Base-by-base conservation (phyloP, 495 filamentous ascomycete genomes). In the Penicillium angulare region DNA sequence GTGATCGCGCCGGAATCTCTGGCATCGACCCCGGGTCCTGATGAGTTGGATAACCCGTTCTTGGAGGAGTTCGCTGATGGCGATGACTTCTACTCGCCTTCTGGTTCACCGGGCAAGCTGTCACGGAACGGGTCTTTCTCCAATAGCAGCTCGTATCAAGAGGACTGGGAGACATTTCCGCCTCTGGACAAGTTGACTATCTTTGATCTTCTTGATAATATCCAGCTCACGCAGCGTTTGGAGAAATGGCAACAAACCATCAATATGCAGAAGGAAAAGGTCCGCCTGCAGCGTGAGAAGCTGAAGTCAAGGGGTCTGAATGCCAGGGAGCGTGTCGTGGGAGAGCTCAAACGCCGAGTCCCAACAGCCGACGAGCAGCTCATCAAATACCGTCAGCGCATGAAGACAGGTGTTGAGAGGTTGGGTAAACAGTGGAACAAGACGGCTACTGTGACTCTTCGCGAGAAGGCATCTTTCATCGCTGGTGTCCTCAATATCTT, bases 391-490 rank as follows among this genome's bases (percentile, higher is more conserved):
- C 78, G 85, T 55, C 86, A 85, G 61, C 86, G 89, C 20, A 93
- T 97, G 87, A 85, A 85, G 49, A 72, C 80, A 23, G 87, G 83
- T 29, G 89, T 98, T n/a, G 93, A 97, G 50, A 84, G 89, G 53
- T 74, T 98, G 17, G 85, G 86, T 32, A 82, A 79, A 40, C 84
- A 82, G 61, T 98, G 93, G 93, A 91, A 86, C 66, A 86, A 95
- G 65, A 86, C 88, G 29, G 90, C 88, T 55, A 83, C 82, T 5
- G 89, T 97, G 53, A 96, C 92, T 0, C 65, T 88, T 26, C 85
- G 92, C 34, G 95, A 98, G 78, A 98, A 98, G 77, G 72, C 92
- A 18, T 90, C 93, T 10, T 98, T 98, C 72, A 95, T 98, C 47
- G 88, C 86, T 35, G 93, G 90, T 59, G 92, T 97, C 40, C 83